Conservation (phyloP, 305 asterid species). For the Ilex paraguariensis region DNA sequence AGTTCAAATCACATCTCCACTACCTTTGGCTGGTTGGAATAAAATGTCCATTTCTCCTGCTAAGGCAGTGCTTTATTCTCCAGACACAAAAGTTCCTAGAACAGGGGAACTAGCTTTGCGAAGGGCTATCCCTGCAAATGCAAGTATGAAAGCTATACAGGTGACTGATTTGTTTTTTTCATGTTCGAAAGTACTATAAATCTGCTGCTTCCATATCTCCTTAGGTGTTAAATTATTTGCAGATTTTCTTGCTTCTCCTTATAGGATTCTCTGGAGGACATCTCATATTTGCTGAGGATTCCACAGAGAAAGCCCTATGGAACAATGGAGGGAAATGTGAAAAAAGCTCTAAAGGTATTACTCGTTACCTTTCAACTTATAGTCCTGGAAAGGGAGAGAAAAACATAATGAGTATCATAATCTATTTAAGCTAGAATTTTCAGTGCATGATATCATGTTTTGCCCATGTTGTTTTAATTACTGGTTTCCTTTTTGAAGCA, state of each 20-base stretch:
- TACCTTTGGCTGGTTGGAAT: slow-evolving; percentile 43
- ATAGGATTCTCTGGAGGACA: slow-evolving; percentile 90
- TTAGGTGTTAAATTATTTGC: not conserved
- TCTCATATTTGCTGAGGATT: slow-evolving; percentile 91
- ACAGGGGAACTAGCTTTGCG: slow-evolving; percentile 96
- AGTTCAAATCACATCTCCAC: slow-evolving; percentile 63
- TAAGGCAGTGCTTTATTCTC: slow-evolving; percentile 92
- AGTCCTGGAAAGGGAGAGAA: not conserved
- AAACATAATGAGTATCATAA: not conserved
- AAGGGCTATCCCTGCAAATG: slow-evolving; percentile 95
- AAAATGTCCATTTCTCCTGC: slow-evolving; percentile 52
- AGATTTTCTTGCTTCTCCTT: slow-evolving; percentile 7
- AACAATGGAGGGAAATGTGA: slow-evolving; percentile 96
- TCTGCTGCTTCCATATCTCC: not conserved
- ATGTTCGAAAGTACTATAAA: too few species aligned
- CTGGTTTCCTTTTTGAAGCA: too few species aligned
- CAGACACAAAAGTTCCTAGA: slow-evolving; percentile 90
- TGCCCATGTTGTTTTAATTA: too few species aligned
- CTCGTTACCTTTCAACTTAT: slow-evolving; percentile 12
- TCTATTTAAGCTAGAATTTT: not conserved
- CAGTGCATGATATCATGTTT: not conserved
- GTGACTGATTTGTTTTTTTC: slow-evolving; percentile 13
- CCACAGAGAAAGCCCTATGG: slow-evolving; percentile 98
- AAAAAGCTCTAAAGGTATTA: slow-evolving; percentile 84
- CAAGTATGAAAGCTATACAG: slow-evolving; percentile 95